These are phyloP conservation scores for Leptodontidium sp. DNA, from an alignment of 2,329 filamentous ascomycete genomes.

Conservation along the genomic window DNA sequence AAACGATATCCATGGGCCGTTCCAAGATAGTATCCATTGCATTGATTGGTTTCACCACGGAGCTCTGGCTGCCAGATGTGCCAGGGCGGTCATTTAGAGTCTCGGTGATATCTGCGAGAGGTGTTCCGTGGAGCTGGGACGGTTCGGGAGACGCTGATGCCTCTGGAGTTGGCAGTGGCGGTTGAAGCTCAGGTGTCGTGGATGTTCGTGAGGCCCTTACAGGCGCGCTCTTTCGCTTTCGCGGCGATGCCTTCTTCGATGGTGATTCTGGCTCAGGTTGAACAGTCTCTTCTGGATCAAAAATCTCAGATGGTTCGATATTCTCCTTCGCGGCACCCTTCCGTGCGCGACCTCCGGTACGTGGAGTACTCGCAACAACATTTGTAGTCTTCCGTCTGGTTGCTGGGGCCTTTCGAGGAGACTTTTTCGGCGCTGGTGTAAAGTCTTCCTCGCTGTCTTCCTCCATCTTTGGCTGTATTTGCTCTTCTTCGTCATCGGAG, in stretches of 20 bases:
- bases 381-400: constrained; percentile 58
- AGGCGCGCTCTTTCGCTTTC: constrained; percentile 72
- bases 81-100: constrained; percentile 69
- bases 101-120: constrained; percentile 78
- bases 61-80: constrained; percentile 56
- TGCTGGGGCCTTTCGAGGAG: constrained; percentile 60
- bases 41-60: constrained; percentile 74
- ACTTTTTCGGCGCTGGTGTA: constrained; percentile 68
- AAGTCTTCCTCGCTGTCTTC: constrained; percentile 80
- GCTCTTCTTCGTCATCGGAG: constrained; percentile 78
- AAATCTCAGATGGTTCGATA: constrained; percentile 67
- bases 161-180: constrained; percentile 58
- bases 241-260: constrained; percentile 63
- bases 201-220: constrained; percentile 42
- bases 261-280: constrained; percentile 60
- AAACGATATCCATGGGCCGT: constrained; percentile 90
- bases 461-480: constrained; percentile 65
- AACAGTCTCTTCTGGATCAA: constrained; percentile 62
- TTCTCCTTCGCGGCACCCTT: constrained; percentile 52
- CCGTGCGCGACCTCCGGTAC: constrained; percentile 52
- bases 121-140: constrained; percentile 60
- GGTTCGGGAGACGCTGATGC: constrained; percentile 65
- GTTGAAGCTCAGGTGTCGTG: constrained; percentile 45
- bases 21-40: constrained; percentile 81
- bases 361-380: constrained; percentile 39